Percentiles rank a stretch among this genome's conserved stretches.
Evolutionary conservation across 2,329 filamentous ascomycete species (phyloP).

Genomic region (Orbilia oligospora): DNA sequence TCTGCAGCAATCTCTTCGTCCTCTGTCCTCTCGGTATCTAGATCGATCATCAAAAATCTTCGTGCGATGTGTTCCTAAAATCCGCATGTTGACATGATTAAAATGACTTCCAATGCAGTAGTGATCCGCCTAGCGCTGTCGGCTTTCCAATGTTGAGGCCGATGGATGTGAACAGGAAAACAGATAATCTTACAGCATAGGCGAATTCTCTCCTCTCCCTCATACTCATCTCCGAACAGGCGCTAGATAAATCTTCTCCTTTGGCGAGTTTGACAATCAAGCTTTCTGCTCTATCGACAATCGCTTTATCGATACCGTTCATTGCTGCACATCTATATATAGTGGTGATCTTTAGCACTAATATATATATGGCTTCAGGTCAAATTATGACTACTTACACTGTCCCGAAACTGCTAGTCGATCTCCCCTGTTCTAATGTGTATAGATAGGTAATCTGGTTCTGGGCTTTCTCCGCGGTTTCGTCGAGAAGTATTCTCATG

Average conservation of each 20-base stretch:
- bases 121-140: too few species aligned
- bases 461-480: slow-evolving; percentile 70
- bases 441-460: slow-evolving; percentile 83
- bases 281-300: slow-evolving; percentile 82
- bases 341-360: neutral
- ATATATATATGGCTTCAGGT: neutral
- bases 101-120: neutral
- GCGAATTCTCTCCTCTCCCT: slow-evolving; percentile 78
- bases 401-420: slow-evolving; percentile 85
- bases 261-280: slow-evolving; percentile 77
- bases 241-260: slow-evolving; percentile 81
- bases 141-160: too few species aligned
- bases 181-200: slow-evolving; percentile 74
- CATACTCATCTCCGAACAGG: slow-evolving; percentile 77
- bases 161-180: too few species aligned
- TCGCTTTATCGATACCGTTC: slow-evolving; percentile 81
- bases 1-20: slow-evolving; percentile 10
- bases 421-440: slow-evolving; percentile 77
- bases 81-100: neutral
- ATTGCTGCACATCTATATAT: slow-evolving; percentile 79
- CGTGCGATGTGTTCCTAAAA: slow-evolving; percentile 45
- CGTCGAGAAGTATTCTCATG: slow-evolving; percentile 79
- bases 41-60: slow-evolving; percentile 42
- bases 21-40: slow-evolving; percentile 39
- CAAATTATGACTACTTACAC: slow-evolving; percentile 67